These are phyloP conservation scores for Aspergillus brunneoviolaceus DNA, from an alignment of 2,329 filamentous ascomycete genomes.

Conservation along the genomic window DNA sequence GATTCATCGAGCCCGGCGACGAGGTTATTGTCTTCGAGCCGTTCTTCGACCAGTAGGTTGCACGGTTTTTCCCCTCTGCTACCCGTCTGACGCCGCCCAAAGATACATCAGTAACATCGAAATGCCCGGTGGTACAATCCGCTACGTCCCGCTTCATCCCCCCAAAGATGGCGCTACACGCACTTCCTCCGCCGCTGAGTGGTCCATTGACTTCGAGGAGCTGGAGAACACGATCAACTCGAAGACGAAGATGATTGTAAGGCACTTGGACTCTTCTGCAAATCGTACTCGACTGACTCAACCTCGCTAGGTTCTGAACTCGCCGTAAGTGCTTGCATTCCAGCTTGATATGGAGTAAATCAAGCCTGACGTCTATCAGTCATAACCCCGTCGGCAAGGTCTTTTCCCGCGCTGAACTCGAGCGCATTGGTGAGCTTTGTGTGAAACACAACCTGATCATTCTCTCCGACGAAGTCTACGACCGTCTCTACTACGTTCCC, in stretches of 20 bases:
- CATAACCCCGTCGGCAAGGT: conserved; percentile 98
- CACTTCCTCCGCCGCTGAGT: conserved; percentile 83
- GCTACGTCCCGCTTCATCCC: conserved; percentile 93
- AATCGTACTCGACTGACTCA: conserved; percentile 7
- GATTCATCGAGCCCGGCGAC: conserved; percentile 87
- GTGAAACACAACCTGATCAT: conserved; percentile 94
- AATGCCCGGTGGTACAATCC: conserved; percentile 92
- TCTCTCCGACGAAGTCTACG: conserved; percentile 89
- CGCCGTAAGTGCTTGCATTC: conserved; percentile 41
- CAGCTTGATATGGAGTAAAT: background rate
- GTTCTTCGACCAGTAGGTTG: conserved; percentile 85
- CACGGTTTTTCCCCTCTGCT: background rate
- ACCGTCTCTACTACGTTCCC: conserved; percentile 89
- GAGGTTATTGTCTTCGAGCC: conserved; percentile 98
- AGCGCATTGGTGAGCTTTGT: conserved; percentile 81
- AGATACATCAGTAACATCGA: conserved; percentile 96
- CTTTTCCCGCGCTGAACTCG: conserved; percentile 78
- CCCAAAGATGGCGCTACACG: conserved; percentile 74
- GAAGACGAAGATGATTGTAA: conserved; percentile 92
- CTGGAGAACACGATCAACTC: conserved; percentile 78
- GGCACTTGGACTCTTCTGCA: conserved; percentile 7
- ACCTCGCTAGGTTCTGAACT: conserved; percentile 46
- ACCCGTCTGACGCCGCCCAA: background rate
- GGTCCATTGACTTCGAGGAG: conserved; percentile 81
- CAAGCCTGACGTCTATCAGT: conserved; percentile 25